Percentiles rank a stretch among this genome's conserved stretches.
phyloP scores from a whole-genome alignment of 2,329 filamentous ascomycete genomes.

The Colletotrichum cereale region DNA sequence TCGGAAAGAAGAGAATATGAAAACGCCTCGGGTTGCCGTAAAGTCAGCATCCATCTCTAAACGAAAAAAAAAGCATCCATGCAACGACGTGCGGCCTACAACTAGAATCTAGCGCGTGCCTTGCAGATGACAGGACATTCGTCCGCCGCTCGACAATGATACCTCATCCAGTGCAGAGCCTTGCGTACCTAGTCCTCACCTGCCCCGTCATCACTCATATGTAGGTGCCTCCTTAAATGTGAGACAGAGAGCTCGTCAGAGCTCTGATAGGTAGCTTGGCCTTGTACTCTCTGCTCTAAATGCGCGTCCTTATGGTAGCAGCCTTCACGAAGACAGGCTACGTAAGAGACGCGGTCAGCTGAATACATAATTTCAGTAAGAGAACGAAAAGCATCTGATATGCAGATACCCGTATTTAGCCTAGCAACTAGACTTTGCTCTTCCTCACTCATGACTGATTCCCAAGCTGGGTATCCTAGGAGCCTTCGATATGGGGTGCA shows the following conservation, averaged over 20 bases:
- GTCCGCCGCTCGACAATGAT: neutral
- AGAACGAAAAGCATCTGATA: neutral
- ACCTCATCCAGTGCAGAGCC: neutral
- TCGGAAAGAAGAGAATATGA: neutral
- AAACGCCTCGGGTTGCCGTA: neutral
- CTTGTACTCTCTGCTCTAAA: neutral
- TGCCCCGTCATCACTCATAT: neutral
- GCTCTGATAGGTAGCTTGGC: neutral
- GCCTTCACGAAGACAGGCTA: neutral
- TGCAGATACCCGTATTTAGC: neutral
- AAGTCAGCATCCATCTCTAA: neutral
- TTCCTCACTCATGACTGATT: neutral
- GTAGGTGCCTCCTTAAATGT: neutral
- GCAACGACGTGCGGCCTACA: neutral
- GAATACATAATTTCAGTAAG: neutral
- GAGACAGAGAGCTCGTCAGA: neutral
- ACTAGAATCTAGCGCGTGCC: neutral
- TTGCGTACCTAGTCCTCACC: neutral
- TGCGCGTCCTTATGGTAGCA: neutral
- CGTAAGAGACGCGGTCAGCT: neutral
- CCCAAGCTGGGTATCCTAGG: slow-evolving; percentile 11
- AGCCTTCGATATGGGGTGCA: slow-evolving; percentile 24
- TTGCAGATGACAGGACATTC: neutral
- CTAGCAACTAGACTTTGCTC: neutral
- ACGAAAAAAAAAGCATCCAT: neutral